phyloP scores from a whole-genome alignment of 106 monocot genomes.

The Allium fistulosum region DNA sequence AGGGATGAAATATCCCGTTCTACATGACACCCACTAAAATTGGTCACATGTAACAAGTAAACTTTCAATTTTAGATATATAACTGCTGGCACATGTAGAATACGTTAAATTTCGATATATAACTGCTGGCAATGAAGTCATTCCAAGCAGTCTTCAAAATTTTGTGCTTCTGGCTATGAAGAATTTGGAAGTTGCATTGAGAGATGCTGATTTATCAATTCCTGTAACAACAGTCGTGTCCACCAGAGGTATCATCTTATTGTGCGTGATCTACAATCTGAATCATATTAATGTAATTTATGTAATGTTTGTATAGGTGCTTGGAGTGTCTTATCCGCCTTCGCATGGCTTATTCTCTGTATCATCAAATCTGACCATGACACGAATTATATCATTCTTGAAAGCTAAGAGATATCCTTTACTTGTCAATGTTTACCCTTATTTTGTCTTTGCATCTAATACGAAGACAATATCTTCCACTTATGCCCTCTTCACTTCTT shows the following conservation, averaged over 20 bases:
- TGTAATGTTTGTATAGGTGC: conserved; percentile 1
- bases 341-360: not conserved
- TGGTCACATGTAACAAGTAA: too few relatives aligned
- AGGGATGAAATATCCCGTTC: too few relatives aligned
- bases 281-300: not conserved
- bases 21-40: too few relatives aligned
- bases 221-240: conserved; percentile 11
- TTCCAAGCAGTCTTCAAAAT: not conserved
- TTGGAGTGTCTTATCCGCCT: conserved; percentile 9
- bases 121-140: conserved; percentile 8
- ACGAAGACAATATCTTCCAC: not conserved
- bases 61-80: too few relatives aligned
- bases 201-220: not conserved
- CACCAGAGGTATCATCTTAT: not conserved
- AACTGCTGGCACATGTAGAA: not conserved
- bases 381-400: not conserved
- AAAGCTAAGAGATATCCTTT: not conserved
- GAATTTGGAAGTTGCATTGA: conserved; percentile 1
- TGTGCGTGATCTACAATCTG: not conserved
- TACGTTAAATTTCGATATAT: conserved; percentile 6
- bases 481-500: conserved; percentile 10
- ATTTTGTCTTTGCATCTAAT: not conserved
- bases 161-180: conserved; percentile 11
- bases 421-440: conserved; percentile 10
- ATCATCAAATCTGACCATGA: not conserved